Percentiles rank a stretch among this genome's conserved stretches.
These are phyloP conservation scores for Suhomyces bolitotheri DNA, from an alignment of 1,139 yeast genomes.

Conservation along the genomic window DNA sequence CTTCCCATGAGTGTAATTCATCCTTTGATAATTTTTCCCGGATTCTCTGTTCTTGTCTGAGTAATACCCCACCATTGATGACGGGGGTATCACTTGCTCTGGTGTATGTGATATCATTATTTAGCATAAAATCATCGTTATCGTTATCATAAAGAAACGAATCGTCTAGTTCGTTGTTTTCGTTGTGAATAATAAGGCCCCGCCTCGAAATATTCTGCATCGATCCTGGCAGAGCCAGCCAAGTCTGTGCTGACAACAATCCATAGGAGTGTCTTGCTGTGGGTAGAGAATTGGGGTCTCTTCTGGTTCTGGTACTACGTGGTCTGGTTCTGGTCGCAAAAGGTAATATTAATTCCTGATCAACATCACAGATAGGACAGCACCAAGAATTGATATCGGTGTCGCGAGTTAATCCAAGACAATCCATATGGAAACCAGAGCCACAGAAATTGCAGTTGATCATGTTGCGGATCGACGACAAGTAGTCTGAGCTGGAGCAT, in stretches of 20 bases:
- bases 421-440: conserved; percentile 36
- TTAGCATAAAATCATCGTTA: conserved; percentile 6
- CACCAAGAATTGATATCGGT: conserved; percentile 28
- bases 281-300: no score
- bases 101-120: not conserved
- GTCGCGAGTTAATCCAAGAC: conserved; percentile 30
- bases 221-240: not conserved
- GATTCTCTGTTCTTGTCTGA: conserved; percentile 38
- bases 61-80: conserved; percentile 44
- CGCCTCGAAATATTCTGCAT: conserved; percentile 8
- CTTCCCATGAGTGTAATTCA: conserved; percentile 43
- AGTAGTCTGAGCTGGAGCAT: conserved; percentile 39
- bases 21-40: conserved; percentile 34
- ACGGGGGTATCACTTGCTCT: conserved; percentile 16
- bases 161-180: conserved; percentile 39
- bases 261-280: not conserved
- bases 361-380: conserved; percentile 47
- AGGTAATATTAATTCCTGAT: conserved; percentile 30
- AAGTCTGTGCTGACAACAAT: no score
- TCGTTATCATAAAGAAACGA: conserved; percentile 29
- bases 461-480: conserved; percentile 23
- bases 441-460: conserved; percentile 37
- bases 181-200: conserved; percentile 33
- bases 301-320: not conserved
- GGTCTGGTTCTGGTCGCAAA: conserved; percentile 1